Evolutionary conservation across 202 grass and related monocot species (phyloP), one percentile per base, ranked within the genome.

Genomic region (Miscanthus sacchariflorus): DNA sequence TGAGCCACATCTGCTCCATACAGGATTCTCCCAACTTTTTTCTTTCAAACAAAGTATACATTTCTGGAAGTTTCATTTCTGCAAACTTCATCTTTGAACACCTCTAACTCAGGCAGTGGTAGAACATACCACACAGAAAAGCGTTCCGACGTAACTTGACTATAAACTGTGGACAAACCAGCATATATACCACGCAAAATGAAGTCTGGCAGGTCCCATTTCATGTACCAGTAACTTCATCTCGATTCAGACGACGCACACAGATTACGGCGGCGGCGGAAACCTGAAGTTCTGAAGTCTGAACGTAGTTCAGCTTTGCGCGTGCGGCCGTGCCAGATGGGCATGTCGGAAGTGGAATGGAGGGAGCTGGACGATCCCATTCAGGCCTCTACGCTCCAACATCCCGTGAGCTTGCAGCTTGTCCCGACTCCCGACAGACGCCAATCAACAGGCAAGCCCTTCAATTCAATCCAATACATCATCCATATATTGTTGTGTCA

Each of bases 361-460:
- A 28, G 70, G 61, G 5, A 50, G 70, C 77, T 28, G n/a, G 21
- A 67, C 4, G 17, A 59, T 65, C 42, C 42, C 21, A 65, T 68
- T 72, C 13, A 12, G 25, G 54, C 30, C 21, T 40, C 25, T 68
- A 78, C 6, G 1, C 46, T 89, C 86, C 83, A 86, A 49, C 5
- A 25, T 13, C 86, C 78, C 83, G 90, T 92, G 90, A 86, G 25
- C 38, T 69, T 30, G 28, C 73, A 17, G 3, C 82, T 83, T 92
- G 87, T 92, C 79, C 82, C 9, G 38, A 70, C 67, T 46, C 44
- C 70, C 50, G 83, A 82, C 78, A 58, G 49, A 18, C 75, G 30
- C 38, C 71, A 30, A 30, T 30, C 28, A 30, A 30, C 28, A 30
- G 28, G 28, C 28, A 30, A 30, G 52, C 2, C 18, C 81, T 30